phyloP scores from a whole-genome alignment of 208 protist species.

The Sergeia podlipaevii region DNA sequence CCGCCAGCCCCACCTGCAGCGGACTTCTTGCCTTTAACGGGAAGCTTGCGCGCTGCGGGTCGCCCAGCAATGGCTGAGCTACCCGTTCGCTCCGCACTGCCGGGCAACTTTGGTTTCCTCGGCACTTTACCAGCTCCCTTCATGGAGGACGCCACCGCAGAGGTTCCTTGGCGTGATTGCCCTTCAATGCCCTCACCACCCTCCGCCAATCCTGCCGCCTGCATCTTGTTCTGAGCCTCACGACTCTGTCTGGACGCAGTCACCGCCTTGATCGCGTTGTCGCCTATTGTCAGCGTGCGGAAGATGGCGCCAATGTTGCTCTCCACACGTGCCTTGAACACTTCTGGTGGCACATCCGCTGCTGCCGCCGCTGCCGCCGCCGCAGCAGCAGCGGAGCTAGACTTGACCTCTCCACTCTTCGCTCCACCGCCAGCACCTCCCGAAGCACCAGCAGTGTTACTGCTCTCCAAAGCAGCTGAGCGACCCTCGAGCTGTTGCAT shows the following conservation, averaged over 20 bases:
- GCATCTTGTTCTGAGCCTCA: not conserved
- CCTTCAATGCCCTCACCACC: no score
- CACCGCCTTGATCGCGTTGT: conserved; percentile 34
- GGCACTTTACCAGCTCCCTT: no score
- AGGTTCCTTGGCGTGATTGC: no score
- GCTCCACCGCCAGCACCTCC: not conserved
- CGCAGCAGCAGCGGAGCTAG: not conserved
- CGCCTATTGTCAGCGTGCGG: conserved; percentile 37
- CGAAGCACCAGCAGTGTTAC: conserved; percentile 6
- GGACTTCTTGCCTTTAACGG: no score
- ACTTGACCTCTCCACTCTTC: not conserved
- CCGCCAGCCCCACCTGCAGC: not conserved
- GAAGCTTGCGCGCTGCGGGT: no score
- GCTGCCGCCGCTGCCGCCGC: not conserved
- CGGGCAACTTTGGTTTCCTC: no score
- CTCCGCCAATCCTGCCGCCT: not conserved
- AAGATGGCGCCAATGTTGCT: conserved; percentile 66
- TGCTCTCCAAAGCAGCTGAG: conserved; percentile 39
- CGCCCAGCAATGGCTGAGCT: no score
- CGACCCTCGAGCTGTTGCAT: conserved; percentile 68
- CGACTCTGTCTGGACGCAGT: not conserved
- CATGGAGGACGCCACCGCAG: no score
- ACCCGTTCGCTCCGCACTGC: no score
- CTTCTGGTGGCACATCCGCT: conserved; percentile 44
- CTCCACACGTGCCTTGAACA: conserved; percentile 67